phyloP scores from a whole-genome alignment of 148 eudicot species.

The Salicornia ramosissima region DNA sequence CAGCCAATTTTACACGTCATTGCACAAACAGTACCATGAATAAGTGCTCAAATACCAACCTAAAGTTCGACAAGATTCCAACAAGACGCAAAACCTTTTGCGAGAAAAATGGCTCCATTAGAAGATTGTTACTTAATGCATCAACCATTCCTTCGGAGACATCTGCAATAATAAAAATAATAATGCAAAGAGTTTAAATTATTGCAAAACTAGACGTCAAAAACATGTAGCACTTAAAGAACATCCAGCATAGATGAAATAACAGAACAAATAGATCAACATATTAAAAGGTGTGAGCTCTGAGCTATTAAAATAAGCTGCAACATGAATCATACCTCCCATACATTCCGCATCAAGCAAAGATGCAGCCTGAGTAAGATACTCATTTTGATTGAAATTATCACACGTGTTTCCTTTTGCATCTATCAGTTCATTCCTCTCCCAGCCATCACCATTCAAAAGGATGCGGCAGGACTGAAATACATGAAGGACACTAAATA shows the following conservation, averaged over 20 bases:
- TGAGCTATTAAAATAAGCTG: background rate
- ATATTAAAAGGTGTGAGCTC: background rate
- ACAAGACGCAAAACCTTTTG: constrained; percentile 65
- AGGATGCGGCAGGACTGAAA: constrained; percentile 73
- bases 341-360: constrained; percentile 38
- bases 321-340: constrained; percentile 45
- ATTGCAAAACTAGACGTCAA: no score
- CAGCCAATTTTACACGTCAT: background rate
- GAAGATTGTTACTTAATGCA: constrained; percentile 37
- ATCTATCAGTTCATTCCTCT: constrained; percentile 43
- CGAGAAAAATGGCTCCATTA: constrained; percentile 79
- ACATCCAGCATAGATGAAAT: no score
- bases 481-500: constrained; percentile 3
- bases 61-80: constrained; percentile 65
- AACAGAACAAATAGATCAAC: background rate
- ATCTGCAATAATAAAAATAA: constrained; percentile 14
- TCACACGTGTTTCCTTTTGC: constrained; percentile 42
- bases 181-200: background rate
- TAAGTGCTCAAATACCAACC: constrained; percentile 43
- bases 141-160: constrained; percentile 43
- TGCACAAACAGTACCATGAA: background rate
- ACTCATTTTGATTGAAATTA: constrained; percentile 44
- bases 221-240: no score
- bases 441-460: constrained; percentile 53
- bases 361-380: constrained; percentile 48